Percentiles rank a stretch among this genome's conserved stretches.
These are phyloP conservation scores for Carex littledalei DNA, from an alignment of 176 grass and related monocot species.

Conservation along the genomic window DNA sequence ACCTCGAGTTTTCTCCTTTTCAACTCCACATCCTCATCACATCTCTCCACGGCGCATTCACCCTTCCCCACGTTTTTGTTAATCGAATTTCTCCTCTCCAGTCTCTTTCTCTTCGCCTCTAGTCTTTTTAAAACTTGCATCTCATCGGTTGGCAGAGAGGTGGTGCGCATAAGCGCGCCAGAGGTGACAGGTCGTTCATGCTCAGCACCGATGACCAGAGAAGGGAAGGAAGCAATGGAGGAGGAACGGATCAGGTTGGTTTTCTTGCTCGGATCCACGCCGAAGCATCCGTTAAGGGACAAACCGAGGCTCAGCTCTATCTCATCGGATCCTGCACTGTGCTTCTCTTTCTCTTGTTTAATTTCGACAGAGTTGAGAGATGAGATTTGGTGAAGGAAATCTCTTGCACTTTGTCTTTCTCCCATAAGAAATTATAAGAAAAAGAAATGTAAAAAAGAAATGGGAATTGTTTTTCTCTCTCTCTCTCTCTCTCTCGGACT, in stretches of 20 bases:
- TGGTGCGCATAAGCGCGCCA: constrained; percentile 33
- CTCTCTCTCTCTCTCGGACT: background rate
- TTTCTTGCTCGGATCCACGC: constrained; percentile 22
- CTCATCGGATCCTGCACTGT: constrained; percentile 20
- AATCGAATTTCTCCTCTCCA: constrained; percentile 47
- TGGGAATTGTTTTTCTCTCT: background rate
- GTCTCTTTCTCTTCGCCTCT: constrained; percentile 60
- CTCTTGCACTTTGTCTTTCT: background rate
- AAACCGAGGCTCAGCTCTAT: constrained; percentile 62
- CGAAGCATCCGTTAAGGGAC: constrained; percentile 61
- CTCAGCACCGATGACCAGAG: constrained; percentile 1
- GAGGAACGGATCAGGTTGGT: constrained; percentile 41
- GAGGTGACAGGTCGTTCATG: constrained; percentile 3
- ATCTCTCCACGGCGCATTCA: constrained; percentile 3
- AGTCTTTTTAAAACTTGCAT: constrained; percentile 48
- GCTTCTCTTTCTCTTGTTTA: background rate
- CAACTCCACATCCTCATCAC: constrained; percentile 19
- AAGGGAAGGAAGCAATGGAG: constrained; percentile 34
- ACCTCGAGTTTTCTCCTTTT: constrained; percentile 12
- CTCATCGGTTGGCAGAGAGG: constrained; percentile 53
- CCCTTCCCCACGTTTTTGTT: constrained; percentile 2
- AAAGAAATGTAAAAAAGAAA: background rate
- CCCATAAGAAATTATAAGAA: constrained; percentile 3
- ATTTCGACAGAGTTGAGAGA: background rate
- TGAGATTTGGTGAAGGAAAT: constrained; percentile 18